Evolutionary conservation across 148 eudicot genomes (phyloP), one percentile per base, ranked within the genome.

Genomic region (Nepenthes mirabilis): DNA sequence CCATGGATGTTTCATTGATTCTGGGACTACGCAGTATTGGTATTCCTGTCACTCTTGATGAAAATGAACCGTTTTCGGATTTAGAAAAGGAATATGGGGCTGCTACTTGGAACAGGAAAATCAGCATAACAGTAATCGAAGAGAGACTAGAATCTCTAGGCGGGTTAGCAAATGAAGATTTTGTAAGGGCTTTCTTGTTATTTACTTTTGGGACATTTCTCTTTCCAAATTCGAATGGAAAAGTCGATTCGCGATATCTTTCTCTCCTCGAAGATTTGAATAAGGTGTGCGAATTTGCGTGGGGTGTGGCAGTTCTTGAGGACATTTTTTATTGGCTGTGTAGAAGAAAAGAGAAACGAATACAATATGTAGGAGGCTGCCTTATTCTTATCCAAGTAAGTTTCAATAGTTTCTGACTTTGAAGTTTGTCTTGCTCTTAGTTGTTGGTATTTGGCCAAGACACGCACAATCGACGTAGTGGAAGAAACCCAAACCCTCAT

Each of bases 301-400:
- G 87, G 95, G 95, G 95, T 14, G 70, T 40, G 47, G 95, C 89
- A 43, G 87, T 86, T 34, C 71, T 77, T 6, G 79, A 73, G 57
- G 83, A 83, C 40, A 32, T 83, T 11, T 55, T 61, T 52, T 49
- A 65, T 1, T 77, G 81, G 68, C 53, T 86, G 47, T 66, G 70
- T 35, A 78, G 45, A 53, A 68, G 79, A 47, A 86, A 82, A 64
- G 73, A 75, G 59, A 68, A 58, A 49, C 74, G 75, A 58, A 65
- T 45, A 13, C 73, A 72, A 55, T 64, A 56, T 62, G 70, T 83
- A 37, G 87, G 84, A 45, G 86, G 89, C 1, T 86, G 95, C 70
- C 84, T 86, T 35, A 63, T 83, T 63, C 79, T 86, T 70, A 84
- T 86, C 51, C 95, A 83, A 80, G 89, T 86, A 77, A 73, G 81